Evolutionary conservation across 2,329 filamentous ascomycete species (phyloP), one percentile per base, ranked within the genome.

Genomic region (Neospermospora avenae): DNA sequence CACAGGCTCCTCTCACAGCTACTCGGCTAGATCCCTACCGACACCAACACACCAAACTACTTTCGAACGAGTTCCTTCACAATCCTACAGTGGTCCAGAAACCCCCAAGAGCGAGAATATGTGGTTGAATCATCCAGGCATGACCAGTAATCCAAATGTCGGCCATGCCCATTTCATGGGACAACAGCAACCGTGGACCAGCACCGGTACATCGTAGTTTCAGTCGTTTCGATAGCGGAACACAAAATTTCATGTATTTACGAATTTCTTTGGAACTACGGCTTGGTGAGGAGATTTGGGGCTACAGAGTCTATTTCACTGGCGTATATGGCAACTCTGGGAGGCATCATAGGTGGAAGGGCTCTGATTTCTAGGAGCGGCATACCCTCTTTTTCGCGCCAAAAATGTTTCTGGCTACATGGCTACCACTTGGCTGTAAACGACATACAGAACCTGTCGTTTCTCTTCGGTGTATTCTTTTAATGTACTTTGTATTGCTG

Each of bases 111-210:
- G 68, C 48, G 65, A 69, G 16, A 63, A 61, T 24, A 63, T 69
- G 28, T 69, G 68, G 69, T 48, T 64, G 22, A 64, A 34, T 20
- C 48, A 51, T 22, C 42, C 54, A 10, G 44, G 54, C 10, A 35
- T 46, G 20, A n/a, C 68, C 35, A 70, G 70, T 8, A 69, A 70
- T 54, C 41, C 64, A 13, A 68, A 67, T 48, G 42, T 63, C 37
- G 69, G 70, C 11, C 71, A 72, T 57, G 69, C 65, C 18, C 69
- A 72, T 52, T 71, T 69, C 34, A 63, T 68, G 39, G 48, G 63
- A 2, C 53, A 63, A 28, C 69, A 71, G 20, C 64, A 69, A 57
- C 62, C 64, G 41, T 72, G 70, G 70, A 65, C 70, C 31, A 68
- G 66, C 55, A 65, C 68, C 3, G 65, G 67, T 7, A 65, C 62